These are phyloP conservation scores for Daedaleopsis nitida DNA, from an alignment of 768 basidiomycete genomes.

Conservation along the genomic window DNA sequence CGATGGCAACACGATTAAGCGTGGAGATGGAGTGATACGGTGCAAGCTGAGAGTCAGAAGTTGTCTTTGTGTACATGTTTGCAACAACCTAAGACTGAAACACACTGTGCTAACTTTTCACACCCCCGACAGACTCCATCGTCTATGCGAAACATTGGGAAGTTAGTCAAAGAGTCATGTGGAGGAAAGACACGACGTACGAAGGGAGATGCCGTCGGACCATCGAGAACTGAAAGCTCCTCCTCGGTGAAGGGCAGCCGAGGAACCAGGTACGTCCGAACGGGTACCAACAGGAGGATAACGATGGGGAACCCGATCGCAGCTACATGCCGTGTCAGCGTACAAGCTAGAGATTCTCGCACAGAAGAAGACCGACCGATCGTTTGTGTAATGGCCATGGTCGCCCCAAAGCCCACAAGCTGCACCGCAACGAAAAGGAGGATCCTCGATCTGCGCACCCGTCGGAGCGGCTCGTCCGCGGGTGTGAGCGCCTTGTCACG, in stretches of 20 bases:
- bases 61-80: too few species aligned
- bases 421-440: slow-evolving; percentile 74
- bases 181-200: slow-evolving; percentile 46
- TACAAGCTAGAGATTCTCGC: not conserved
- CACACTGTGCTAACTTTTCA: not conserved
- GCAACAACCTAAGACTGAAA: too few species aligned
- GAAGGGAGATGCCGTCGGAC: slow-evolving; percentile 85
- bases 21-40: too few species aligned
- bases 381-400: slow-evolving; percentile 90
- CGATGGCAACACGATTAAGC: too few species aligned
- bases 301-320: slow-evolving; percentile 92
- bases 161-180: not conserved
- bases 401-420: slow-evolving; percentile 81
- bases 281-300: slow-evolving; percentile 80
- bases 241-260: slow-evolving; percentile 71
- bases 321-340: slow-evolving; percentile 42
- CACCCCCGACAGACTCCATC: too few species aligned
- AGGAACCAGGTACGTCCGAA: slow-evolving; percentile 74
- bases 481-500: slow-evolving; percentile 68
- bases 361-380: slow-evolving; percentile 51
- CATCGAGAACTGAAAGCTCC: slow-evolving; percentile 85
- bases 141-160: not conserved
- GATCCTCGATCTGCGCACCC: slow-evolving; percentile 75
- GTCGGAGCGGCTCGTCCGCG: slow-evolving; percentile 66
- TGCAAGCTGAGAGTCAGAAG: too few species aligned